These are phyloP conservation scores for Pichia occidentalis DNA, from an alignment of 805 yeast genomes.

Conservation along the genomic window DNA sequence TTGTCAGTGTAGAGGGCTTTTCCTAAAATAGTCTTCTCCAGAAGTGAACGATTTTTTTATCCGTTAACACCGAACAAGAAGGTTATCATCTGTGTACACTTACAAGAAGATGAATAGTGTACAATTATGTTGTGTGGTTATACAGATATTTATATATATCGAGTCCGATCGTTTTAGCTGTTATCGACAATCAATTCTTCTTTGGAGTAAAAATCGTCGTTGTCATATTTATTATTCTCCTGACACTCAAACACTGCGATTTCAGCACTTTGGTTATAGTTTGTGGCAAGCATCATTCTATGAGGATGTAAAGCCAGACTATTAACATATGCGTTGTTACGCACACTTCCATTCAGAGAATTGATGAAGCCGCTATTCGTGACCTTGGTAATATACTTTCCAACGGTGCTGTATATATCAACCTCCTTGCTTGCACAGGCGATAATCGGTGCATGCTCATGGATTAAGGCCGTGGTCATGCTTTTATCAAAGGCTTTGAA, in stretches of 20 bases:
- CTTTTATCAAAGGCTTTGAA: slow-evolving; percentile 48
- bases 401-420: slow-evolving; percentile 80
- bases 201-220: slow-evolving; percentile 16
- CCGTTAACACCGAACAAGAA: no score
- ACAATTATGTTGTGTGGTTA: no score
- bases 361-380: slow-evolving; percentile 31
- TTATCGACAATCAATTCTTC: slow-evolving; percentile 12
- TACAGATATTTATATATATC: neutral
- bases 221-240: slow-evolving; percentile 22
- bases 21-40: no score
- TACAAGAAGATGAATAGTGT: no score
- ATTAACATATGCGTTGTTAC: slow-evolving; percentile 52
- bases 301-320: slow-evolving; percentile 84
- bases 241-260: slow-evolving; percentile 56
- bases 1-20: no score
- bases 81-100: no score
- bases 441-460: slow-evolving; percentile 94
- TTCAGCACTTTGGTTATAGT: slow-evolving; percentile 69
- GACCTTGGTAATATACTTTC: slow-evolving; percentile 61
- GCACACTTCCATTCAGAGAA: slow-evolving; percentile 38
- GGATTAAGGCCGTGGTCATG: slow-evolving; percentile 70
- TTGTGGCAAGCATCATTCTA: slow-evolving; percentile 85
- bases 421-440: slow-evolving; percentile 80
- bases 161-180: neutral
- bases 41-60: no score